Evolutionary conservation across 1,284 basidiomycete genomes (phyloP).

Genomic region (Ceratobasidium sp.): DNA sequence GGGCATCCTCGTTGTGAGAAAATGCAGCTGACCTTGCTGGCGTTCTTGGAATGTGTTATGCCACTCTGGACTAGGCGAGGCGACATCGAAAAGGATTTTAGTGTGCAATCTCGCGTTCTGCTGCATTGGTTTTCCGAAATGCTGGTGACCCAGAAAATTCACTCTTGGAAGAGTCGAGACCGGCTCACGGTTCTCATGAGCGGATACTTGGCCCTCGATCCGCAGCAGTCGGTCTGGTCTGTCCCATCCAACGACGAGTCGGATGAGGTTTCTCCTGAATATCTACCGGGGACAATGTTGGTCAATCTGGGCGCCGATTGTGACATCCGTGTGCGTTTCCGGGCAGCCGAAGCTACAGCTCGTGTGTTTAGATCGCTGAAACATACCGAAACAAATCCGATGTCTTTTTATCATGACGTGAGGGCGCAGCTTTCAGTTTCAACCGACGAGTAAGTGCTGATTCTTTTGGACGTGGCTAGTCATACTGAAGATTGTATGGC

Average conservation of each 20-base stretch:
- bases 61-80: slow-evolving; percentile 68
- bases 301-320: slow-evolving; percentile 68
- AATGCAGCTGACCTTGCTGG: slow-evolving; percentile 65
- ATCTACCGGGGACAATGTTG: slow-evolving; percentile 62
- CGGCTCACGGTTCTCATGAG: slow-evolving; percentile 72
- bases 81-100: slow-evolving; percentile 56
- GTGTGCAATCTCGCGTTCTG: slow-evolving; percentile 61
- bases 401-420: slow-evolving; percentile 40
- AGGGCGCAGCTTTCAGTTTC: slow-evolving; percentile 22
- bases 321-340: slow-evolving; percentile 89
- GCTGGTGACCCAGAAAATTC: slow-evolving; percentile 59
- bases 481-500: slow-evolving; percentile 22
- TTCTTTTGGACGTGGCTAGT: neutral
- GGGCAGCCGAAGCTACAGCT: slow-evolving; percentile 72
- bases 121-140: slow-evolving; percentile 64
- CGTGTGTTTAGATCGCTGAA: slow-evolving; percentile 61
- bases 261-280: slow-evolving; percentile 50
- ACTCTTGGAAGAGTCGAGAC: slow-evolving; percentile 77
- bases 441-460: slow-evolving; percentile 22
- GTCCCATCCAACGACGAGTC: slow-evolving; percentile 48
- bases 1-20: slow-evolving; percentile 59
- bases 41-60: slow-evolving; percentile 74
- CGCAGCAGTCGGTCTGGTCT: slow-evolving; percentile 64
- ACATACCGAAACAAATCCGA: slow-evolving; percentile 27
- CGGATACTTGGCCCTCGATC: slow-evolving; percentile 70